These are phyloP conservation scores for Pestalotiopsis fici DNA, from an alignment of 2,329 filamentous ascomycete genomes.

Conservation along the genomic window DNA sequence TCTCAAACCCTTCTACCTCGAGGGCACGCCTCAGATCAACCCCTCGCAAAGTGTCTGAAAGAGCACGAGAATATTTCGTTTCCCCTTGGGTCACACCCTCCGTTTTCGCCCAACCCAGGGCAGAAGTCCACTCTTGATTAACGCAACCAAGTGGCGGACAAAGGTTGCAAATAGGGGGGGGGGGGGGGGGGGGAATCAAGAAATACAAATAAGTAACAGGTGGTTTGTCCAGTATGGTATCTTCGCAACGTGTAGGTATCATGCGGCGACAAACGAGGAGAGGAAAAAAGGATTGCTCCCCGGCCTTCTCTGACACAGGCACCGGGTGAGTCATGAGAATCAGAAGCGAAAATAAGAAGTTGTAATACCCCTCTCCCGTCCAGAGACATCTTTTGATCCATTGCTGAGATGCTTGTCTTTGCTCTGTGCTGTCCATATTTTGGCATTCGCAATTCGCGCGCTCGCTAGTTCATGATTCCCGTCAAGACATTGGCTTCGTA, in stretches of 20 bases:
- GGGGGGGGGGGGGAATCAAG: slow-evolving; percentile 2
- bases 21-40: not conserved
- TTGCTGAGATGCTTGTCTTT: slow-evolving; percentile 28
- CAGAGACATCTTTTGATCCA: slow-evolving; percentile 13
- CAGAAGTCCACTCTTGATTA: not conserved
- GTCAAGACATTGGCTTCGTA: slow-evolving; percentile 25
- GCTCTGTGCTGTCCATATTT: slow-evolving; percentile 14
- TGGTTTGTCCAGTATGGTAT: slow-evolving; percentile 8
- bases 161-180: not conserved
- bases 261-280: slow-evolving; percentile 3
- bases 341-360: not conserved
- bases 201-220: slow-evolving; percentile 1
- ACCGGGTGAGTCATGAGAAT: not conserved
- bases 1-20: not conserved
- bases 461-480: slow-evolving; percentile 29
- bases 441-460: slow-evolving; percentile 1
- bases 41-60: not conserved
- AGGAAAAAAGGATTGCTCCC: not conserved
- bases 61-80: not conserved
- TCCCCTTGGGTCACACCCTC: not conserved
- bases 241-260: not conserved
- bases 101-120: not conserved
- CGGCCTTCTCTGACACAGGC: not conserved
- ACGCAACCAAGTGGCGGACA: not conserved
- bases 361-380: not conserved